These are phyloP conservation scores for Scopulariopsis brevicaulis DNA, from an alignment of 2,329 filamentous ascomycete species.

Conservation along the genomic window DNA sequence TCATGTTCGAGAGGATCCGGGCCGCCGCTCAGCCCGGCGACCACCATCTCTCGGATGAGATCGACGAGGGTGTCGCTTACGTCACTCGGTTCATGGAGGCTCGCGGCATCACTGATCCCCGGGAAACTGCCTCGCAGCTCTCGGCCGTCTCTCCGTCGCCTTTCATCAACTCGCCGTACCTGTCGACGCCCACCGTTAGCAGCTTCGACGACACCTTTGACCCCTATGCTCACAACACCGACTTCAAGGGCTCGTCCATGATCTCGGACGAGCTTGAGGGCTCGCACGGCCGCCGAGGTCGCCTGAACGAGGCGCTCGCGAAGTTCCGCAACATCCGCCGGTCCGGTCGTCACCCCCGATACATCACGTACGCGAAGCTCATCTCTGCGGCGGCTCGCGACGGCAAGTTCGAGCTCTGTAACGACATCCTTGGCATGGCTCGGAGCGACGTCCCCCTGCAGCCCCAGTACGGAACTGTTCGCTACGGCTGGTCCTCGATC, in stretches of 20 bases:
- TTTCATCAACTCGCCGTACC: slow-evolving; percentile 37
- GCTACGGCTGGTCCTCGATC: slow-evolving; percentile 94
- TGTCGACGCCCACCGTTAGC: slow-evolving; percentile 43
- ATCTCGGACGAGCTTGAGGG: slow-evolving; percentile 88
- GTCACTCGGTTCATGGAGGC: slow-evolving; percentile 46
- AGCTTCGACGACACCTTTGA: slow-evolving; percentile 76
- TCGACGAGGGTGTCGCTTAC: slow-evolving; percentile 76
- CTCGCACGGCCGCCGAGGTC: slow-evolving; percentile 58
- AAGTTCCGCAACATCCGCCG: slow-evolving; percentile 91
- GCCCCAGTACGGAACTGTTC: slow-evolving; percentile 73
- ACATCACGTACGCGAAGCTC: slow-evolving; percentile 94
- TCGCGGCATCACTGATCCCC: slow-evolving; percentile 42
- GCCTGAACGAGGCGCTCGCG: slow-evolving; percentile 68
- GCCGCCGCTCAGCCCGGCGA: slow-evolving; percentile 33
- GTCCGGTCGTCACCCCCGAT: slow-evolving; percentile 80
- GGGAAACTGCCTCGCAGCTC: slow-evolving; percentile 23
- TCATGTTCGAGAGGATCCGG: slow-evolving; percentile 80
- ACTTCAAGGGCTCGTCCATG: slow-evolving; percentile 84
- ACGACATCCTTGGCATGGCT: slow-evolving; percentile 83
- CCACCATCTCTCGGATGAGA: slow-evolving; percentile 57
- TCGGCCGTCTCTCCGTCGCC: slow-evolving; percentile 3
- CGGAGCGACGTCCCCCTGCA: slow-evolving; percentile 78
- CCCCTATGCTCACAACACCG: slow-evolving; percentile 80
- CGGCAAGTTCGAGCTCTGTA: slow-evolving; percentile 67
- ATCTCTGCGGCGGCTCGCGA: slow-evolving; percentile 83